phyloP scores from a whole-genome alignment of 2,329 filamentous ascomycete genomes.

The Paraphoma chrysanthemicola region DNA sequence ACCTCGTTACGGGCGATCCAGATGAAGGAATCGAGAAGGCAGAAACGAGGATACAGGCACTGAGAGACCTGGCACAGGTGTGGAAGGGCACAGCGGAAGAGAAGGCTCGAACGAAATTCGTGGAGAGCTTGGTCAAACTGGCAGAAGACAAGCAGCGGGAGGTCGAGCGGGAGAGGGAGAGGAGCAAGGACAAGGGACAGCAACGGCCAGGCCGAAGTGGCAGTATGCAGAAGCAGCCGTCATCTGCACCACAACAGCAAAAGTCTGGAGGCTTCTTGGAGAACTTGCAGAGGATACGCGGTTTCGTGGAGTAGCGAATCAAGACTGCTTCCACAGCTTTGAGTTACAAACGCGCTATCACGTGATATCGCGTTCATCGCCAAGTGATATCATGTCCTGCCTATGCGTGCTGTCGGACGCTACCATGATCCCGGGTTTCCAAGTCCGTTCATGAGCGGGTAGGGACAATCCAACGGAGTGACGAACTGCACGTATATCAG shows the following conservation, averaged over 20 bases:
- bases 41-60: slow-evolving; percentile 73
- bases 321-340: neutral
- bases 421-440: no score
- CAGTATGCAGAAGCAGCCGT: slow-evolving; percentile 24
- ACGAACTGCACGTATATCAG: no score
- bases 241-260: slow-evolving; percentile 24
- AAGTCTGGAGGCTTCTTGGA: slow-evolving; percentile 46
- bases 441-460: no score
- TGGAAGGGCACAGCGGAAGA: slow-evolving; percentile 98
- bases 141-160: slow-evolving; percentile 74
- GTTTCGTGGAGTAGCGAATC: slow-evolving; percentile 35
- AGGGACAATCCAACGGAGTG: no score
- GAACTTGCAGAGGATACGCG: slow-evolving; percentile 47
- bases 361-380: slow-evolving; percentile 15
- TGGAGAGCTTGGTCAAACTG: slow-evolving; percentile 80
- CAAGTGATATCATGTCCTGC: neutral
- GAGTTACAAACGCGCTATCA: slow-evolving; percentile 3
- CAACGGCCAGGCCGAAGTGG: slow-evolving; percentile 30
- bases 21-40: slow-evolving; percentile 75
- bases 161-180: slow-evolving; percentile 49
- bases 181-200: slow-evolving; percentile 20
- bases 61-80: slow-evolving; percentile 77
- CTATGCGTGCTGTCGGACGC: no score
- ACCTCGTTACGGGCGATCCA: slow-evolving; percentile 64
- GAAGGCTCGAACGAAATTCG: slow-evolving; percentile 79